Percentiles rank a stretch among this genome's conserved stretches.
Conservation (phyloP, 257 asterid species). For the Nicotiana knightiana region DNA sequence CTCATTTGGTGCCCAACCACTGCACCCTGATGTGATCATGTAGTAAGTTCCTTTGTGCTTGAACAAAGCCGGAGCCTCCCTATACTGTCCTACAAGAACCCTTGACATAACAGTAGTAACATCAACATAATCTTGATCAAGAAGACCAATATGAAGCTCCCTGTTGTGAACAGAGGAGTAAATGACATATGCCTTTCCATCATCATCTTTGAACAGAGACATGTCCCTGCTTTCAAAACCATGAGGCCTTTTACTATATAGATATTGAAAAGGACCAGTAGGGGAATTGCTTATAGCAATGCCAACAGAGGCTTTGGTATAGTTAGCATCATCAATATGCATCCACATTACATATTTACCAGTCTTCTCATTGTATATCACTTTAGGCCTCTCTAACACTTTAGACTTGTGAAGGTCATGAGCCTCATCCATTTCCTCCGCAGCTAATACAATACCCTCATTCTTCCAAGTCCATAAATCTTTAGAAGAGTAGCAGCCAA, state of each 20-base stretch:
- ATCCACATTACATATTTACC: slow-evolving; percentile 65
- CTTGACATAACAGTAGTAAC: slow-evolving; percentile 25
- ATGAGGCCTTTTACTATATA: slow-evolving; percentile 46
- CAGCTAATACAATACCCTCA: slow-evolving; percentile 52
- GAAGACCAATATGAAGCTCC: slow-evolving; percentile 53
- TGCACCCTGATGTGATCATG: slow-evolving; percentile 83
- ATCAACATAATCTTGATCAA: slow-evolving; percentile 33
- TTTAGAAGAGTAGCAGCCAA: slow-evolving; percentile 63
- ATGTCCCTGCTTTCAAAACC: slow-evolving; percentile 71
- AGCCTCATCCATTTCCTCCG: slow-evolving; percentile 25
- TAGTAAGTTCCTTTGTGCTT: slow-evolving; percentile 43
- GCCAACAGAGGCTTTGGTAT: slow-evolving; percentile 57
- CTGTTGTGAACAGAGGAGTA: slow-evolving; percentile 55
- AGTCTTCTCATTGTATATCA: slow-evolving; percentile 43
- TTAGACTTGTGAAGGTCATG: slow-evolving; percentile 56
- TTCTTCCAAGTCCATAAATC: slow-evolving; percentile 62
- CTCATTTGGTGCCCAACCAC: slow-evolving; percentile 86
- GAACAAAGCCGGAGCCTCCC: slow-evolving; percentile 78
- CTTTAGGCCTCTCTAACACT: slow-evolving; percentile 74
- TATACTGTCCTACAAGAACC: slow-evolving; percentile 51
- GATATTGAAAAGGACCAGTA: slow-evolving; percentile 51
- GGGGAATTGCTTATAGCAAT: slow-evolving; percentile 52
- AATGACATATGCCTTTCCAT: slow-evolving; percentile 45
- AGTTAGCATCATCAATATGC: slow-evolving; percentile 58
- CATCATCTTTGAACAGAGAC: slow-evolving; percentile 61